These are phyloP conservation scores for Lenwebbia sp. DNA, from an alignment of 345 rosid species.

Conservation along the genomic window DNA sequence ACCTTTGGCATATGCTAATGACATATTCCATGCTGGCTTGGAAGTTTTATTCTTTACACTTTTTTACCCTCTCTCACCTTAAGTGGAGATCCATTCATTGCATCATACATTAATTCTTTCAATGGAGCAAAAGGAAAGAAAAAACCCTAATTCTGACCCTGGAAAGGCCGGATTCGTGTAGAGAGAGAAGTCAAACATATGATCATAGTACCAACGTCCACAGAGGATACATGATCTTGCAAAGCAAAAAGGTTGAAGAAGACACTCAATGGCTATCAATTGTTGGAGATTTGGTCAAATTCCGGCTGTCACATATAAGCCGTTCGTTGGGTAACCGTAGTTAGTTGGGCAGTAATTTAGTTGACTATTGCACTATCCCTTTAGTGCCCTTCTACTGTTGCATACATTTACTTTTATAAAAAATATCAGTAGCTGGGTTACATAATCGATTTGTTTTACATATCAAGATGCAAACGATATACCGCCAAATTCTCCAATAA, in stretches of 20 bases:
- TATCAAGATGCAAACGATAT: background rate
- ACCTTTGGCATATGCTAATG: background rate
- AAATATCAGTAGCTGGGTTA: background rate
- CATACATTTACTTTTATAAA: background rate
- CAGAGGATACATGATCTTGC: background rate
- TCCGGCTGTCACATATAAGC: background rate
- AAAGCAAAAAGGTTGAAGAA: background rate
- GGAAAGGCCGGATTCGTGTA: background rate
- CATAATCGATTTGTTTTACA: background rate
- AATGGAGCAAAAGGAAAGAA: background rate
- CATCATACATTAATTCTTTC: background rate
- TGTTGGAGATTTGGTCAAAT: background rate
- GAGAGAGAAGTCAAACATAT: background rate
- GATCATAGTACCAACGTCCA: background rate
- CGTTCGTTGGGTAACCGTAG: background rate
- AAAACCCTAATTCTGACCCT: background rate
- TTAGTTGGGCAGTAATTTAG: background rate
- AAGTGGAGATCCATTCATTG: background rate
- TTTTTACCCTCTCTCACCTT: background rate
- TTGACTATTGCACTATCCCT: background rate
- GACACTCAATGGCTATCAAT: background rate
- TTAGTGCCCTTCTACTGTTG: background rate
- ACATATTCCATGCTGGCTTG: background rate
- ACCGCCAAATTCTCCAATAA: background rate
- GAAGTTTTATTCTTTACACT: background rate